Conservation (phyloP, 2,329 filamentous ascomycete species). For the Xylaria sp. region DNA sequence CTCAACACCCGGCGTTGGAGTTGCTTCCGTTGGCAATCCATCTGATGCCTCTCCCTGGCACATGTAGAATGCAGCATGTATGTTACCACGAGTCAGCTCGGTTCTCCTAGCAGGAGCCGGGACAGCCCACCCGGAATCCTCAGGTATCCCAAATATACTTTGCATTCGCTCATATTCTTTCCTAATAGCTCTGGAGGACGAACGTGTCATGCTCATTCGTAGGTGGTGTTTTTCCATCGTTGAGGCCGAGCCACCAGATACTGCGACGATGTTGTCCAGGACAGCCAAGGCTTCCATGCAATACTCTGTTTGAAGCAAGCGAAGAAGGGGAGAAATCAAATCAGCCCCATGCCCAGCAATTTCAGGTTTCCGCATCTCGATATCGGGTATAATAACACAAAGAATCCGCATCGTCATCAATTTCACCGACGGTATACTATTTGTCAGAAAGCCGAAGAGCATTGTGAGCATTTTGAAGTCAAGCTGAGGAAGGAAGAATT, state of each 20-base stretch:
- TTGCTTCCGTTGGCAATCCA: conserved; percentile 66
- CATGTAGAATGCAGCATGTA: conserved; percentile 96
- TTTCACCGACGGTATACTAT: conserved; percentile 89
- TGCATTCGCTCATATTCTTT: conserved; percentile 96
- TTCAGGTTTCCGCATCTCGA: conserved; percentile 92
- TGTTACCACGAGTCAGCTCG: conserved; percentile 85
- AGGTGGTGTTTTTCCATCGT: conserved; percentile 94
- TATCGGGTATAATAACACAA: conserved; percentile 83
- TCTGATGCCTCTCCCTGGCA: conserved; percentile 75
- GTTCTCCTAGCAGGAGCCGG: conserved; percentile 92
- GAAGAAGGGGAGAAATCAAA: conserved; percentile 89
- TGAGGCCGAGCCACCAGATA: conserved; percentile 72
- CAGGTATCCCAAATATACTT: conserved; percentile 95
- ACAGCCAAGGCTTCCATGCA: conserved; percentile 93
- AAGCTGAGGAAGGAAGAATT: conserved; percentile 81
- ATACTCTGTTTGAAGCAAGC: conserved; percentile 90
- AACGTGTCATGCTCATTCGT: conserved; percentile 96
- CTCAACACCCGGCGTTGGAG: conserved; percentile 85
- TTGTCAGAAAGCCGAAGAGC: conserved; percentile 89
- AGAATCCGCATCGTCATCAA: conserved; percentile 92
- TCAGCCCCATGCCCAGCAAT: conserved; percentile 93
- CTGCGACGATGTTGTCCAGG: conserved; percentile 93
- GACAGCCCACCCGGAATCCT: conserved; percentile 95
- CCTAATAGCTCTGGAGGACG: conserved; percentile 83
- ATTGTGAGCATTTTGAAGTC: conserved; percentile 90